Evolutionary conservation across 108 stramenopile species (phyloP).

Genomic region (Cyclotella cryptica): DNA sequence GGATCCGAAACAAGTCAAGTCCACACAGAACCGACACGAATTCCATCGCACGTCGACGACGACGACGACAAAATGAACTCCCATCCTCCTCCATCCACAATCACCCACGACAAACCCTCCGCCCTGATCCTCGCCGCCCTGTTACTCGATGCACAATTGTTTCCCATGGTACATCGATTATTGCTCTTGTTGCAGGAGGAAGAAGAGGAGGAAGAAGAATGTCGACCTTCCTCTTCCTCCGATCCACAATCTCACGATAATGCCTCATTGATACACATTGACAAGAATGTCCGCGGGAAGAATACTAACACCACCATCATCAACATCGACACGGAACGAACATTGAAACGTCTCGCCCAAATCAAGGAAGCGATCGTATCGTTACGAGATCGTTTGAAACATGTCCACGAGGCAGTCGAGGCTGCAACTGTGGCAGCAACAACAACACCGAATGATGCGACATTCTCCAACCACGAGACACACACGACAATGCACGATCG

Average conservation of each 20-base stretch:
- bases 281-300: too few species aligned
- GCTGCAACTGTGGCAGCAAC: not conserved
- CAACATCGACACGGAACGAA: not conserved
- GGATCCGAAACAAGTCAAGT: too few species aligned
- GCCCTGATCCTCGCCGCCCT: not conserved
- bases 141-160: not conserved
- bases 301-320: not conserved
- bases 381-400: not conserved
- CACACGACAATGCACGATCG: not conserved
- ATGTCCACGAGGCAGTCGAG: not conserved
- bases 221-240: too few species aligned
- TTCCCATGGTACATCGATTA: not conserved
- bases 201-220: too few species aligned
- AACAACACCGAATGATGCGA: too few species aligned
- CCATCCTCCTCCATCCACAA: not conserved
- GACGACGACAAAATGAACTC: too few species aligned
- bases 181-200: not conserved
- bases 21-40: too few species aligned
- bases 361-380: not conserved
- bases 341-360: not conserved
- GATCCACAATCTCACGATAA: too few species aligned
- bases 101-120: not conserved
- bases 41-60: too few species aligned
- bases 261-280: too few species aligned
- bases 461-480: too few species aligned